Base-by-base conservation (phyloP, 306 rosid genomes). In the Medicago lupulina region DNA sequence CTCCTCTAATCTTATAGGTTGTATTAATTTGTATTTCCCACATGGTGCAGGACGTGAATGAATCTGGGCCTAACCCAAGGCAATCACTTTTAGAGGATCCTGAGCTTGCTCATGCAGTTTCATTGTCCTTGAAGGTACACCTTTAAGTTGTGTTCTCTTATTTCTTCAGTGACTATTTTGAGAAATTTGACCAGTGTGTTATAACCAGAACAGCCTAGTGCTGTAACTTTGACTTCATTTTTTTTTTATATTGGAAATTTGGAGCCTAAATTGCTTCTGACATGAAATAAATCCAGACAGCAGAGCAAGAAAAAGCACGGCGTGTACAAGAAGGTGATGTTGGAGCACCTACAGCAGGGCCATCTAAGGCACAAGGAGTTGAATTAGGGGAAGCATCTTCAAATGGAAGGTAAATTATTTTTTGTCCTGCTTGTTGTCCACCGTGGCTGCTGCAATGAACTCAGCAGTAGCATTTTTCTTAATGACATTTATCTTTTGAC, bases 61-160 rank as follows among this genome's bases (percentile, higher is more conserved):
- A 81, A 59, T 79, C 77, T 65, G 86, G 62, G 65, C 79, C 91
- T 77, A 88, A 59, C 75, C 83, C 79, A 76, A 87, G 81, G 76
- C 88, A 74, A 55, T 76, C 97, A 18, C 70, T 51, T 64, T 16
- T 84, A 76, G 90, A 86, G 84, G 97, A 92, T 86, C 72, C 89
- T 38, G 96, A 89, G 83, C 89, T 90, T 83, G 93, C 96, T 46
- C 98, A 82, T 80, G 97, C 90, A 61, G 98, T 89, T 79, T 86
- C 97, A 9, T 78, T 93, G 86, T 92, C 98, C 67, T 79, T 88
- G 78, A 85, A 88, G 96, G 99, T 88, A 75, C 80, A 67, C 67
- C 59, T 81, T 69, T 72, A 2, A 1, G 31, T 25, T 16, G 1
- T 31, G 39, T 62, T 67, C 75, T 21, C 59, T 19, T 50, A 49